A percentile compares a stretch with the other conserved stretches of the same genome.
phyloP scores from a whole-genome alignment of 2,329 filamentous ascomycete species.

The Pezicula radicicola region DNA sequence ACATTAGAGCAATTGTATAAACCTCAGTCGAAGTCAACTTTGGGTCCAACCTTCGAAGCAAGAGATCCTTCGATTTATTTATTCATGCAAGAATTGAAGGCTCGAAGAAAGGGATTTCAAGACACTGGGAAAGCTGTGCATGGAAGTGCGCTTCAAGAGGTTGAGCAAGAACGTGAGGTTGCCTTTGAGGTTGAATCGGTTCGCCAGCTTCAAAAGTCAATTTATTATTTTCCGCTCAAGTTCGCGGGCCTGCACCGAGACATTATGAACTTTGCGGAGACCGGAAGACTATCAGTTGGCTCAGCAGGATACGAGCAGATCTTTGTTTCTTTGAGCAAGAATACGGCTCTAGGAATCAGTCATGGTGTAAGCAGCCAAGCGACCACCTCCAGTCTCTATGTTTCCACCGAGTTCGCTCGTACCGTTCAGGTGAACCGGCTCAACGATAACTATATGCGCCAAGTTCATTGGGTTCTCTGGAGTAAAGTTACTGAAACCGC shows the following conservation, averaged over 20 bases:
- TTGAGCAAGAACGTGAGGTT: slow-evolving; percentile 42
- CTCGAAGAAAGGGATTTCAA: slow-evolving; percentile 32
- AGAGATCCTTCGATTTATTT: slow-evolving; percentile 16
- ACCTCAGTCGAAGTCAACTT: slow-evolving; percentile 17
- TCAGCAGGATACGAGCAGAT: slow-evolving; percentile 35
- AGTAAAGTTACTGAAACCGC: slow-evolving; percentile 42
- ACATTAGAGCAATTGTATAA: slow-evolving; percentile 57
- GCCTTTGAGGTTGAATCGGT: slow-evolving; percentile 38
- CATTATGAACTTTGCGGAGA: slow-evolving; percentile 41
- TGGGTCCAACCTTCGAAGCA: slow-evolving; percentile 8
- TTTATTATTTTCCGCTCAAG: slow-evolving; percentile 30
- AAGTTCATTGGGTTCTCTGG: slow-evolving; percentile 63
- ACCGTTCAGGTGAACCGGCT: slow-evolving; percentile 32
- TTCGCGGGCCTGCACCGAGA: slow-evolving; percentile 46
- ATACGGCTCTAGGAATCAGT: slow-evolving; percentile 34
- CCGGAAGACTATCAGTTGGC: slow-evolving; percentile 39
- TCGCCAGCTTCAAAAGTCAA: slow-evolving; percentile 39
- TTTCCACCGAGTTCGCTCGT: slow-evolving; percentile 44
- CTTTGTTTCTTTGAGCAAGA: slow-evolving; percentile 35
- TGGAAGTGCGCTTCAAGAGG: slow-evolving; percentile 55
- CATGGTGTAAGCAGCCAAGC: slow-evolving; percentile 23
- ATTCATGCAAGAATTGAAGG: slow-evolving; percentile 33
- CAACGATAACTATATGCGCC: slow-evolving; percentile 25
- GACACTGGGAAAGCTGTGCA: slow-evolving; percentile 41
- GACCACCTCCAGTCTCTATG: slow-evolving; percentile 30